A percentile compares a stretch with the other conserved stretches of the same genome.
Conservation (phyloP, 2,329 filamentous ascomycete species). For the Aureobasidium uvarum region DNA sequence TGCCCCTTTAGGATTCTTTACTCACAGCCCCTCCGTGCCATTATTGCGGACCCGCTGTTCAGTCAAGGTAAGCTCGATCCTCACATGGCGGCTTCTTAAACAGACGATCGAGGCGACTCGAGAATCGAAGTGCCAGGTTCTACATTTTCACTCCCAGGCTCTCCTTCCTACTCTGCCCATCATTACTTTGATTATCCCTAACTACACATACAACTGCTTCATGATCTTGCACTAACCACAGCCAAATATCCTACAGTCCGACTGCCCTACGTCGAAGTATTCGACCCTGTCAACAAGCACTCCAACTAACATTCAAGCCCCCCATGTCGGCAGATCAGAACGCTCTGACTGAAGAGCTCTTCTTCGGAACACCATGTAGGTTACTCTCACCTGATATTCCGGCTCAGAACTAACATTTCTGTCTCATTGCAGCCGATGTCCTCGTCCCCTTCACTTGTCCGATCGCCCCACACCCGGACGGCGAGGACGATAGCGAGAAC, state of each 20-base stretch:
- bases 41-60: neutral
- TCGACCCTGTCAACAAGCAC: neutral
- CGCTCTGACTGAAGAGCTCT: neutral
- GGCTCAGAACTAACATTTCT: neutral
- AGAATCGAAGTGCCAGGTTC: neutral
- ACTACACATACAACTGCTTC: neutral
- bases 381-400: neutral
- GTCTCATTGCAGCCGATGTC: neutral
- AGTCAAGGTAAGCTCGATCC: neutral
- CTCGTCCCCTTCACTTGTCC: neutral
- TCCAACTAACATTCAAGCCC: neutral
- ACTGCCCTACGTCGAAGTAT: neutral
- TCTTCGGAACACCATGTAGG: constrained; percentile 12
- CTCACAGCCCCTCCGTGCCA: neutral
- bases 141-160: neutral
- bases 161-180: neutral
- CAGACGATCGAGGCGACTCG: neutral
- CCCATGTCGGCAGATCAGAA: neutral
- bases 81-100: neutral
- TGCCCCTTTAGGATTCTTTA: neutral
- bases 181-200: neutral
- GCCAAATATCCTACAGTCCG: neutral
- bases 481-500: neutral
- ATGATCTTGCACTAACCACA: neutral
- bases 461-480: neutral